Percentiles rank a stretch among this genome's conserved stretches.
These are phyloP conservation scores for Aspergillus incahuasiensis DNA, from an alignment of 495 filamentous ascomycete genomes.

Conservation along the genomic window DNA sequence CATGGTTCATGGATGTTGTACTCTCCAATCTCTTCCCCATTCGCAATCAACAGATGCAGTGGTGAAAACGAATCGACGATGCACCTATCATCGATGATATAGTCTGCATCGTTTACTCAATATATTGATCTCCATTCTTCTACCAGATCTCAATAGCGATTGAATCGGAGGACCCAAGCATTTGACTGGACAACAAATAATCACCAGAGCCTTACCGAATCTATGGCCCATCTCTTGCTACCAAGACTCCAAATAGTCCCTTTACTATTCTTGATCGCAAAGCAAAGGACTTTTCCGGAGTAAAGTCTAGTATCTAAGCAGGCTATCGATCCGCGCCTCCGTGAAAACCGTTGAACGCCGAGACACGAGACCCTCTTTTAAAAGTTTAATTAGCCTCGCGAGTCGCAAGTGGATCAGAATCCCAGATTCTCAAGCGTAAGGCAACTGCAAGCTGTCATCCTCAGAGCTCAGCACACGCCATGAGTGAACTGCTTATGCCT, in stretches of 20 bases:
- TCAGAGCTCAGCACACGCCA: not conserved
- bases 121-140: not conserved
- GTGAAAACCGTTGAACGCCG: slow-evolving; percentile 2
- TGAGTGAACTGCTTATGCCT: not conserved
- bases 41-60: not conserved
- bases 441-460: not conserved
- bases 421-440: not conserved
- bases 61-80: not conserved
- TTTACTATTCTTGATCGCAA: no score
- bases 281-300: no score
- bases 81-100: not conserved
- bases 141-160: not conserved
- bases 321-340: no score
- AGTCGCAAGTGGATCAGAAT: not conserved
- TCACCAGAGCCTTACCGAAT: no score
- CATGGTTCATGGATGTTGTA: slow-evolving; percentile 2
- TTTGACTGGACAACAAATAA: no score
- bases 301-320: no score
- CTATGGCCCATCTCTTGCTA: no score
- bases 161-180: no score
- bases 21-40: not conserved
- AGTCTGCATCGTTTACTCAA: not conserved
- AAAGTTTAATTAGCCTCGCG: not conserved
- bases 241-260: no score
- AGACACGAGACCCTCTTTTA: not conserved